phyloP scores from a whole-genome alignment of 371 early-diverging fungal species.

The Syncephalastrum monosporum region DNA sequence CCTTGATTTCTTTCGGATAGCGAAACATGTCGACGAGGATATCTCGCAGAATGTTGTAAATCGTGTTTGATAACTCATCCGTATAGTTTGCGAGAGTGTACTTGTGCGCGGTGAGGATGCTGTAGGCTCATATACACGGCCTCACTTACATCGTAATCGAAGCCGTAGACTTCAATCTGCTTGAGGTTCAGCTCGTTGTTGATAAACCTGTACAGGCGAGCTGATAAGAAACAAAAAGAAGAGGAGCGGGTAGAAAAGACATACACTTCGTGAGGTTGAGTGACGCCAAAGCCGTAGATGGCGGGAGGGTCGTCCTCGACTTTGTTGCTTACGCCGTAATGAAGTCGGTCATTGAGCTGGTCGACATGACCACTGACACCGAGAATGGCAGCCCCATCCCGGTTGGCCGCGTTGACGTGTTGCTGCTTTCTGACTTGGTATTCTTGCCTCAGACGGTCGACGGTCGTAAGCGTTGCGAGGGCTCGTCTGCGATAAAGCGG shows the following conservation, averaged over 20 bases:
- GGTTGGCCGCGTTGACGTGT: conserved; percentile 23
- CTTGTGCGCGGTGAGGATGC: conserved; percentile 18
- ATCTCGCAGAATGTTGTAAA: conserved; percentile 58
- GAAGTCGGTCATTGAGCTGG: neutral
- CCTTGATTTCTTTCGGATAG: conserved; percentile 53
- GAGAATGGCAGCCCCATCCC: conserved; percentile 26
- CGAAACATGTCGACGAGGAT: conserved; percentile 52
- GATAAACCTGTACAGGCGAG: conserved; percentile 29
- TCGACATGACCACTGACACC: conserved; percentile 12
- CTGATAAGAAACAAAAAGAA: neutral
- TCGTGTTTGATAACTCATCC: conserved; percentile 50
- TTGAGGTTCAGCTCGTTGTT: conserved; percentile 49
- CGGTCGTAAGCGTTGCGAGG: neutral
- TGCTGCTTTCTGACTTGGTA: conserved; percentile 26
- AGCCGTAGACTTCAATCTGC: conserved; percentile 46
- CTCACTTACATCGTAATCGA: conserved; percentile 47
- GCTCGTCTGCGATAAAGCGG: too few species aligned
- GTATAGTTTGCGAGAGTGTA: conserved; percentile 68
- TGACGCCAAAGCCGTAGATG: conserved; percentile 20
- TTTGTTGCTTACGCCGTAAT: conserved; percentile 3
- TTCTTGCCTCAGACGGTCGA: conserved; percentile 6
- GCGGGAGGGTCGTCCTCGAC: conserved; percentile 6
- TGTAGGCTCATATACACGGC: neutral
- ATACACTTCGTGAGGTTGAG: conserved; percentile 25
- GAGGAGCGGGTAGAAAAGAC: neutral